Evolutionary conservation across 1,284 basidiomycete genomes (phyloP), one percentile per base, ranked within the genome.

Genomic region (Ceratobasidium sp.): DNA sequence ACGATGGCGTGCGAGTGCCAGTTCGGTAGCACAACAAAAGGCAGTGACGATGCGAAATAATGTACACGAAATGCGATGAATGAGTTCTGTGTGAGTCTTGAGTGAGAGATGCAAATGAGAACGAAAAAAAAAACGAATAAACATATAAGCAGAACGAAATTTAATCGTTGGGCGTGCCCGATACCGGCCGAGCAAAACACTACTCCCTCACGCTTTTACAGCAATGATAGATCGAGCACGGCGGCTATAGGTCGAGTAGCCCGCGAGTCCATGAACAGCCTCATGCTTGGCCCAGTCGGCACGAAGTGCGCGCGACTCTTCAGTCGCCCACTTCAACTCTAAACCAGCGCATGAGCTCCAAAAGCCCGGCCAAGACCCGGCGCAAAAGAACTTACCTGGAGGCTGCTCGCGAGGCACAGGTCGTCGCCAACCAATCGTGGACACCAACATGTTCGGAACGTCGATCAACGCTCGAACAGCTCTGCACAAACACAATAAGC

Each of bases 401-500:
- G 65, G 53, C 26, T 43, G 65, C 41, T 69, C 65, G 39, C 65
- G 65, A 46, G 65, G 65, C 39, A 69, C 65, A 21, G 65, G 65
- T 21, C 52, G 50, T 10, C 65, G 36, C 65, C 65, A 69, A 2
- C 43, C 36, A 23, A 57, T 41, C 6, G 26, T 43, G 3, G 36
- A 36, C 26, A 46, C 52, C 21, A 69, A 43, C 53, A 45, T 57
- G 16, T 52, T 39, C 16, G 65, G 65, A 34, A 69, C 53, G 23
- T 69, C 65, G 28, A 69, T 58, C n/a, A 69, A 21, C 8, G 65
- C 50, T 28, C 58, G 52, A 36, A 69, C 41, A 5, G 52, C 50
- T 14, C 53, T 69, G 43, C 43, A 46, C 3, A 52, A 48, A 65
- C 2, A 58, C 28, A 48, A 41, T 50, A 32, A 48, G 32, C 32